Base-by-base conservation (phyloP, 805 yeast species). In the Suhomyces emberorum region DNA sequence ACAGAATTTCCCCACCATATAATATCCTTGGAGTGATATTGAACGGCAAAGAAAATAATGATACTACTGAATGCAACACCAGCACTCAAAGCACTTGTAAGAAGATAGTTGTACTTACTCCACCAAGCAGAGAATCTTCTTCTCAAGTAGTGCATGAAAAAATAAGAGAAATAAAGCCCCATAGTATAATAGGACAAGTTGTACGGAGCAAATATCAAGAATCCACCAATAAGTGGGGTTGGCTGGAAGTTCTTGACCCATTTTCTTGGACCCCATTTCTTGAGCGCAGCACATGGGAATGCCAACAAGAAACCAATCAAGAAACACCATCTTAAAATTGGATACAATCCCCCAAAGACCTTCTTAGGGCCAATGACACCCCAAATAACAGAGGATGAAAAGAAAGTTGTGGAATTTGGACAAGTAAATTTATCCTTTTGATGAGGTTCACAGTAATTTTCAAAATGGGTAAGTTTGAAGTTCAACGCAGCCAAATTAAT, bases 301-400 rank as follows among this genome's bases (percentile, higher is more conserved):
- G 55, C 56, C n/a, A 52, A 38, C 31, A 61, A 45, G 32, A 51
- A 48, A 5, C 69, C 69, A 25, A 63, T 56, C 46, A 63, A 53
- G 51, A 63, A 63, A 28, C 63, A 60, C 42, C 47, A 61, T 40
- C 54, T 50, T 42, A 62, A 52, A 17, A 59, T 32, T 20, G 65
- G 67, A 39, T 62, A 62, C 16, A 60, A 43, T 9, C 60, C 59
- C 7, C 42, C 43, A 35, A 61, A 61, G 2, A 59, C 61, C 35
- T 50, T 58, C 51, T 55, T 55, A 7, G 52, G 55, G 10, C 54
- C 54, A 39, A 81, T 70, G 51, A 57, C 70, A 37, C 85, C 87
- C 86, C 85, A 81, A 32, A 77, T 55, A 15, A 81, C 67, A 0
- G 83, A 72, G 2, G 85, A 76, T 21, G 72, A 65, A 57, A 63